Evolutionary conservation across 1,284 basidiomycete species (phyloP).

Genomic region (Phlebopus sp.): DNA sequence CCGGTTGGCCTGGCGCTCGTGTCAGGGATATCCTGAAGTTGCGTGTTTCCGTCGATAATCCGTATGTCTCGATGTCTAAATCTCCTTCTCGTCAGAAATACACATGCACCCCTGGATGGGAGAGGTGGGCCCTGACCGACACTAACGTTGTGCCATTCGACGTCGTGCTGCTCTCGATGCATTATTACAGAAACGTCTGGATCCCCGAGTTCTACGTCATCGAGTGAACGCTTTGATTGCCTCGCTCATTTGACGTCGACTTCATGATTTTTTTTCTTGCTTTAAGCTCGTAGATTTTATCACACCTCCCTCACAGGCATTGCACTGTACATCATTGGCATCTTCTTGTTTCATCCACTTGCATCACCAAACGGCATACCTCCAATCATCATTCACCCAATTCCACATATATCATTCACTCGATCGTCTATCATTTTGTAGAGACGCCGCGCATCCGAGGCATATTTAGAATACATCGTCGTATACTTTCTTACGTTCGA

Average conservation of each 20-base stretch:
- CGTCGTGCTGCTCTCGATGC: constrained; percentile 25
- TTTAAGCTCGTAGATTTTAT: no score
- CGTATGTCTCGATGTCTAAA: constrained; percentile 1
- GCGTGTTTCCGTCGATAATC: constrained; percentile 13
- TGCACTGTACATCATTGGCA: no score
- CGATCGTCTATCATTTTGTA: no score
- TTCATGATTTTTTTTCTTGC: not conserved
- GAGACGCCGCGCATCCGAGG: no score
- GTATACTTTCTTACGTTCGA: not conserved
- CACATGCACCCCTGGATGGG: constrained; percentile 10
- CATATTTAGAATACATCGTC: not conserved
- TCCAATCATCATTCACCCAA: no score
- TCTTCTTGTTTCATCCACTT: no score
- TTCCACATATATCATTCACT: no score
- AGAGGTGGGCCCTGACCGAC: constrained; percentile 22
- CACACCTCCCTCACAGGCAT: no score
- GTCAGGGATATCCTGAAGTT: constrained; percentile 16
- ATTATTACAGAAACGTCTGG: constrained; percentile 29
- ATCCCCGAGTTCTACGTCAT: constrained; percentile 32
- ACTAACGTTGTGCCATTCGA: constrained; percentile 20
- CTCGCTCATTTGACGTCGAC: not conserved
- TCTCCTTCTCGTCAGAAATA: constrained; percentile 17
- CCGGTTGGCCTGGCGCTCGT: constrained; percentile 22
- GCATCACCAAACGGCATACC: no score
- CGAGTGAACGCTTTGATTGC: constrained; percentile 14